These are phyloP conservation scores for Plasmopara muralis DNA, from an alignment of 352 stramenopile species.

Conservation along the genomic window DNA sequence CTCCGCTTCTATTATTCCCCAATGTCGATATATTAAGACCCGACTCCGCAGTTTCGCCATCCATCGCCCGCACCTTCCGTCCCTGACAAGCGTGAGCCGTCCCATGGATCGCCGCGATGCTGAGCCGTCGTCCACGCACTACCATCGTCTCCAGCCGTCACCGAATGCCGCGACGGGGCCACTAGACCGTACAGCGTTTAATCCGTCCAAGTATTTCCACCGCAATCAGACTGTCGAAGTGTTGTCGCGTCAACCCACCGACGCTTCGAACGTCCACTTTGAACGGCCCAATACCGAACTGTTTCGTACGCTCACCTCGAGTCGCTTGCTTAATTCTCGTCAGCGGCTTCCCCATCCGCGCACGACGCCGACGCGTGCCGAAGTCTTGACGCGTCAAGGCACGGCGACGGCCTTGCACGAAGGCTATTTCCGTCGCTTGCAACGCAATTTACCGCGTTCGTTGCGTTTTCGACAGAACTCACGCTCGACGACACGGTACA, in stretches of 20 bases:
- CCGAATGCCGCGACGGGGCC: slow-evolving; percentile 3
- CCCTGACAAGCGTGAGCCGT: no score
- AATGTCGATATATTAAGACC: no score
- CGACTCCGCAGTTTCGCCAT: no score
- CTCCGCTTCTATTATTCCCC: no score
- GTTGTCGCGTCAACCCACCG: slow-evolving; percentile 29
- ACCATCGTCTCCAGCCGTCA: slow-evolving; percentile 23
- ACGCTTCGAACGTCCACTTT: slow-evolving; percentile 27
- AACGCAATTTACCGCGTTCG: slow-evolving; percentile 55
- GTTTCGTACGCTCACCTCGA: slow-evolving; percentile 68
- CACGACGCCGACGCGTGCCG: slow-evolving; percentile 14
- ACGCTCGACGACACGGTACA: slow-evolving; percentile 68
- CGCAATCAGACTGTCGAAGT: slow-evolving; percentile 75
- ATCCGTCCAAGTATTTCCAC: slow-evolving; percentile 37
- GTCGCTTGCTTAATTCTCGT: slow-evolving; percentile 47
- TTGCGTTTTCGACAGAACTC: slow-evolving; percentile 74
- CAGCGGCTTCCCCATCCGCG: slow-evolving; percentile 46
- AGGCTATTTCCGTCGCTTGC: slow-evolving; percentile 43
- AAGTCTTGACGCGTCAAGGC: slow-evolving; percentile 11
- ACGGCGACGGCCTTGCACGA: slow-evolving; percentile 9
- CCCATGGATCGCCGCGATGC: slow-evolving; percentile 20
- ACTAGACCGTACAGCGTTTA: slow-evolving; percentile 5
- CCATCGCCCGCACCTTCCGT: no score
- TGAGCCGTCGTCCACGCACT: slow-evolving; percentile 16
- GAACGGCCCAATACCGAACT: slow-evolving; percentile 51